These are phyloP conservation scores for Hanseniaspora guilliermondii DNA, from an alignment of 805 yeast species.

Conservation along the genomic window DNA sequence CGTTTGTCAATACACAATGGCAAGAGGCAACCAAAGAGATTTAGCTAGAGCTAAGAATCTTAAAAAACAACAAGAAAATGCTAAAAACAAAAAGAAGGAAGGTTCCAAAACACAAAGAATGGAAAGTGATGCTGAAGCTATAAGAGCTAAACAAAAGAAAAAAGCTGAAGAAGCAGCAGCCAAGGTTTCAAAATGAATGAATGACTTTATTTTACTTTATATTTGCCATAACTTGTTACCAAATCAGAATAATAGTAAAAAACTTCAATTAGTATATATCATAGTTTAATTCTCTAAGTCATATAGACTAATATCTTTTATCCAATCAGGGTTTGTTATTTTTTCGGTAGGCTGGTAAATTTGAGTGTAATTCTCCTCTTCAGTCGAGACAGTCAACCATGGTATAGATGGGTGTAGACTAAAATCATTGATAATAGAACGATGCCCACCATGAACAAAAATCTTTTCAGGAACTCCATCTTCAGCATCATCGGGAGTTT, in stretches of 20 bases:
- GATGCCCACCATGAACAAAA: constrained; percentile 90
- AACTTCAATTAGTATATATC: background rate
- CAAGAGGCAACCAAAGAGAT: constrained; percentile 95
- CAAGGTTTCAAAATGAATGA: constrained; percentile 21
- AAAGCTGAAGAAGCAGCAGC: constrained; percentile 32
- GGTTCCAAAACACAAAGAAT: constrained; percentile 81
- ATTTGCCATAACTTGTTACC: background rate
- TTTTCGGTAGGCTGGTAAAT: constrained; percentile 34
- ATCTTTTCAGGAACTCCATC: constrained; percentile 82
- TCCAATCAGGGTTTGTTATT: constrained; percentile 20
- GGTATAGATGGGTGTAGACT: constrained; percentile 55
- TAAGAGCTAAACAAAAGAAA: constrained; percentile 64
- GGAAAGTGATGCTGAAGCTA: constrained; percentile 81
- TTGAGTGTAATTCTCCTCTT: constrained; percentile 36
- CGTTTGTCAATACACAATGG: constrained; percentile 38
- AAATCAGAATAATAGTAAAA: background rate
- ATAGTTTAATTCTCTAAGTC: constrained; percentile 16
- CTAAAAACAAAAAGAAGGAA: constrained; percentile 46
- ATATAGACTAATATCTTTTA: constrained; percentile 13
- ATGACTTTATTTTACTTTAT: constrained; percentile 18
- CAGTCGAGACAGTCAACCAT: constrained; percentile 58
- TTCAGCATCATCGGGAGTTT: constrained; percentile 73
- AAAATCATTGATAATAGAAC: constrained; percentile 61
- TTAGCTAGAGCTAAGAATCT: constrained; percentile 77
- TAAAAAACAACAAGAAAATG: constrained; percentile 61